phyloP scores from a whole-genome alignment of 2,329 filamentous ascomycete species.

The Rutstroemia sydowiana region DNA sequence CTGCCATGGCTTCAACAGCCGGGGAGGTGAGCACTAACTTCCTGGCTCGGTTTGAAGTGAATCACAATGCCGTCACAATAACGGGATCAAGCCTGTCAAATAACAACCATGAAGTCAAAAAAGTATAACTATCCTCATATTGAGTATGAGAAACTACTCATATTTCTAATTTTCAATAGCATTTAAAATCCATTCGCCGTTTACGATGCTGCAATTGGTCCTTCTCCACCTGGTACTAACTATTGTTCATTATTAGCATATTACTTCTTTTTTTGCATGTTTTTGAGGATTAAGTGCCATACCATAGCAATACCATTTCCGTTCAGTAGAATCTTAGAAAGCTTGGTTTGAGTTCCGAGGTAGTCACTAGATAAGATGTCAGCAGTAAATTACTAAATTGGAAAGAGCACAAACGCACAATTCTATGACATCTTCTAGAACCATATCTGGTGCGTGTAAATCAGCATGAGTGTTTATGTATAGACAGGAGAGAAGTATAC shows the following conservation, averaged over 20 bases:
- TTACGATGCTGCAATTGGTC: slow-evolving; percentile 38
- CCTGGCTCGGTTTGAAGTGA: too few species aligned
- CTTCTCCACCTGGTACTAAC: slow-evolving; percentile 74
- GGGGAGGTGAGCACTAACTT: too few species aligned
- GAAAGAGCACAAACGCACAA: slow-evolving; percentile 52
- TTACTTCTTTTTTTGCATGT: background rate
- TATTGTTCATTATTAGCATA: slow-evolving; percentile 29
- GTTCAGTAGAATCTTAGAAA: slow-evolving; percentile 91
- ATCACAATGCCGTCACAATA: too few species aligned
- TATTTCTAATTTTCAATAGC: background rate
- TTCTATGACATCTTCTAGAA: slow-evolving; percentile 93
- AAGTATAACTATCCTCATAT: background rate
- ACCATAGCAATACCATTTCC: slow-evolving; percentile 99
- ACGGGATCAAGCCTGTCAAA: too few species aligned
- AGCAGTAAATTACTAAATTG: background rate
- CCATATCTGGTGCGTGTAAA: slow-evolving; percentile 66
- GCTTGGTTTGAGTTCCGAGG: slow-evolving; percentile 76
- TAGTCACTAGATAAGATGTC: slow-evolving; percentile 70
- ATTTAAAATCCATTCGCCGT: background rate
- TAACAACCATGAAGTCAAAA: too few species aligned
- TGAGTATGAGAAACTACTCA: background rate
- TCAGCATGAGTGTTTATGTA: slow-evolving; percentile 12
- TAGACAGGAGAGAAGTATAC: slow-evolving; percentile 38
- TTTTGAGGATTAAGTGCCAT: slow-evolving; percentile 5
- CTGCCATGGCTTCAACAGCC: too few species aligned